Conservation (phyloP, 192 early-diverging fungal genomes). For the Pecoramyces ruminantium region DNA sequence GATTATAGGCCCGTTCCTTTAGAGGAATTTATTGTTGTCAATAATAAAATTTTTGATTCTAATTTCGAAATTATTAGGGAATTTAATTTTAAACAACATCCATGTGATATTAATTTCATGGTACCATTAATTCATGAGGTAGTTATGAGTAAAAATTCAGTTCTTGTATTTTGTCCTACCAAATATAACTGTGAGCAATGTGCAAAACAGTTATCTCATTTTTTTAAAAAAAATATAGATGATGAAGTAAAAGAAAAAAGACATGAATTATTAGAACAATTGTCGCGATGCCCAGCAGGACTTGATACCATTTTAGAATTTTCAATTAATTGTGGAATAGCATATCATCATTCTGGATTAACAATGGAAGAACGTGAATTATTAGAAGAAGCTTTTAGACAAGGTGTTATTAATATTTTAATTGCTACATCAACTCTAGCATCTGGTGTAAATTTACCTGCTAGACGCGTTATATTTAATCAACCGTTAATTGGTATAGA, state of each 20-base stretch:
- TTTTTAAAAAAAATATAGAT: neutral
- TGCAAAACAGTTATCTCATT: neutral
- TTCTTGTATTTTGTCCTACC: constrained; percentile 12
- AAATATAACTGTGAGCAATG: constrained; percentile 16
- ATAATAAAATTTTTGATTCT: constrained; percentile 7
- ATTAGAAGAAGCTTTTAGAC: constrained; percentile 18
- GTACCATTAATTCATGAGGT: constrained; percentile 8
- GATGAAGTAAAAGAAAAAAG: neutral
- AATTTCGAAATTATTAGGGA: neutral
- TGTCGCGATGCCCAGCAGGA: constrained; percentile 7
- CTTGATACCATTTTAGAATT: constrained; percentile 8
- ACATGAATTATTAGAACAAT: constrained; percentile 1
- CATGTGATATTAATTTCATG: neutral
- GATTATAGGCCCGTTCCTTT: constrained; percentile 11
- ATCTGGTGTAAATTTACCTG: constrained; percentile 18
- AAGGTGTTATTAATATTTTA: constrained; percentile 11
- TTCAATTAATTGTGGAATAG: constrained; percentile 9
- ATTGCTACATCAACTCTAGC: constrained; percentile 16
- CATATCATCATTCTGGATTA: constrained; percentile 16
- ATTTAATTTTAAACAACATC: neutral
- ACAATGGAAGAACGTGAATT: constrained; percentile 14
- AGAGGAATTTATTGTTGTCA: constrained; percentile 13
- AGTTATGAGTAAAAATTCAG: constrained; percentile 3
- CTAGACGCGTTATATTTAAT: constrained; percentile 16
- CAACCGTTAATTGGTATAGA: constrained; percentile 12